Evolutionary conservation across 345 rosid species (phyloP).

Genomic region (Citrus unshiu): DNA sequence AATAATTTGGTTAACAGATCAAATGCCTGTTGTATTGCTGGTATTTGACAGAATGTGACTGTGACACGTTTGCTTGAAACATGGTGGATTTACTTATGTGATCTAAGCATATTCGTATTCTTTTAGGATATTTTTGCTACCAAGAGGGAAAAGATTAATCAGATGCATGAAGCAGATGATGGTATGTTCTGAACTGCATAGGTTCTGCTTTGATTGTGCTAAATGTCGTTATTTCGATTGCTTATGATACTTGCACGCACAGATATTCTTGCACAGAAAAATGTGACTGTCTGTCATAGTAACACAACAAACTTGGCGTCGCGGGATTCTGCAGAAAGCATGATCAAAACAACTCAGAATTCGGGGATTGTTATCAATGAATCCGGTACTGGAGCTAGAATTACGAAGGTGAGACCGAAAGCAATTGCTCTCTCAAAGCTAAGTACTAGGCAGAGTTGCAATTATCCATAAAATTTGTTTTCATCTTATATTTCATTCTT

Average conservation of each 20-base stretch:
- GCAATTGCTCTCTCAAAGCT: neutral
- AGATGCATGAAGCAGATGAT: neutral
- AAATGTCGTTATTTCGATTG: neutral
- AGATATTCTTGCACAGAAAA: neutral
- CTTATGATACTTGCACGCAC: neutral
- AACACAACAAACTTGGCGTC: neutral
- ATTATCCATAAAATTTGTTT: neutral
- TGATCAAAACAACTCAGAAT: neutral
- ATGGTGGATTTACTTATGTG: neutral
- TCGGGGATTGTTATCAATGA: neutral
- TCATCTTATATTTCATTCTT: neutral
- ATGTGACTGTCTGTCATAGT: neutral
- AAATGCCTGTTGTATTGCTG: neutral
- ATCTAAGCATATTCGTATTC: neutral
- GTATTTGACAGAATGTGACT: neutral
- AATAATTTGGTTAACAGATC: neutral
- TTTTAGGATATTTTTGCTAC: constrained; percentile 2
- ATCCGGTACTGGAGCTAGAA: neutral
- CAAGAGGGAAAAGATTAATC: neutral
- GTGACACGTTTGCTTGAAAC: neutral
- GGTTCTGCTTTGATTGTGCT: neutral
- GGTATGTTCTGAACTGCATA: neutral
- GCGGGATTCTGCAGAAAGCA: neutral
- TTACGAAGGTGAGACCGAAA: neutral
- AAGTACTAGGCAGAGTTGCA: neutral